Evolutionary conservation across 2,329 filamentous ascomycete species (phyloP), one percentile per base, ranked within the genome.

Genomic region (Endocalyx cinctus): DNA sequence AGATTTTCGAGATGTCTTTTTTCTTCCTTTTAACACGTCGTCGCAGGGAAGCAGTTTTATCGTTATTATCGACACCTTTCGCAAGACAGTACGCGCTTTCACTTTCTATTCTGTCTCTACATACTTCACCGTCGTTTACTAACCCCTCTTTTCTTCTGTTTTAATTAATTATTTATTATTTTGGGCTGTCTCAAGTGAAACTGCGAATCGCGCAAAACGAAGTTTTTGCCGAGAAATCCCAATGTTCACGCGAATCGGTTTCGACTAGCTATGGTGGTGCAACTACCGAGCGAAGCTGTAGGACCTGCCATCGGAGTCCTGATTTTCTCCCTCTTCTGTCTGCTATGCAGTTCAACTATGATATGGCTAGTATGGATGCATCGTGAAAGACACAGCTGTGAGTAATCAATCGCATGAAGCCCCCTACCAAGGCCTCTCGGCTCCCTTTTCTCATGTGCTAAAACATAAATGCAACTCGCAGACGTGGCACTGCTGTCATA

Each of bases 311-410:
- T 41, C 31, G 47, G 37, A 19, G 39, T 59, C 13, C 44, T 58
- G 15, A n/a, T 48, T 11, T 58, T 55, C 42, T 57, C 52, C 19
- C 33, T 54, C 25, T 12, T 58, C 26, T 57, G 54, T 35, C 37
- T 56, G 19, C 31, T 30, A 10, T 41, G 41, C 25, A 50, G 50
- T 31, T 27, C 45, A 17, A 31, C 54, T 17, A 38, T 60, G 36
- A 33, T 53, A 18, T 59, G 54, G 51, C 42, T 62, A 15, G 46
- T 54, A 1, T 59, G 51, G 47, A 39, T 41, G n/a, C 59, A 62
- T 37, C 44, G 47, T 26, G 60, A 63, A 39, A 52, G 53, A 22
- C 48, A 39, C 27, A 62, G 60, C 42, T 64, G 60, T 63, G 41
- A 52, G 59, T 53, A 8, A 5, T 37, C 35, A n/a, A 8, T 23